Conservation (phyloP, 2,329 filamentous ascomycete genomes). For the Fonsecaea nubica region DNA sequence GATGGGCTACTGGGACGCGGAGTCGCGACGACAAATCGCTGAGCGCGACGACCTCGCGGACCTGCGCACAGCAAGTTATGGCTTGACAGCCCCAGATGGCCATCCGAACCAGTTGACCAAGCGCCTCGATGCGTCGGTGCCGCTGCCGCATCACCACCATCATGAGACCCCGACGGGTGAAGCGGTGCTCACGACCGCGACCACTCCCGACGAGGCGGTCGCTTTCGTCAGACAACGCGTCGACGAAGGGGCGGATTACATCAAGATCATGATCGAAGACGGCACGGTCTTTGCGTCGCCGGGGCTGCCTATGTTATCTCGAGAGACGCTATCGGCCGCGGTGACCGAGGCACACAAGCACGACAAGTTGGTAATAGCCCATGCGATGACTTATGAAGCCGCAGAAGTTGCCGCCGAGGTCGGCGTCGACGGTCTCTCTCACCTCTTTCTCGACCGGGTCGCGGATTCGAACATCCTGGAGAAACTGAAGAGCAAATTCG, state of each 20-base stretch:
- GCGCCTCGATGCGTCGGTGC: background rate
- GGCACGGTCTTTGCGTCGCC: background rate
- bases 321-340: background rate
- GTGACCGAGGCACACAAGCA: background rate
- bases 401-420: background rate
- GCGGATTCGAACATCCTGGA: background rate
- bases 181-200: background rate
- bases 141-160: background rate
- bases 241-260: conserved; percentile 5
- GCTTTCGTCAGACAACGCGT: conserved; percentile 1
- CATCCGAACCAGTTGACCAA: conserved; percentile 2
- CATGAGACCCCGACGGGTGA: background rate
- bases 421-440: conserved; percentile 1
- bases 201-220: background rate
- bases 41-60: conserved; percentile 8
- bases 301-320: background rate
- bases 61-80: conserved; percentile 7
- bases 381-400: background rate
- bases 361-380: conserved; percentile 3
- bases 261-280: conserved; percentile 14
- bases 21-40: background rate
- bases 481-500: background rate
- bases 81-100: background rate
- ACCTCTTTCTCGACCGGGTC: background rate
- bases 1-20: conserved; percentile 25